These are phyloP conservation scores for Groenewaldozyma tartarivorans DNA, from an alignment of 805 yeast genomes.

Conservation along the genomic window DNA sequence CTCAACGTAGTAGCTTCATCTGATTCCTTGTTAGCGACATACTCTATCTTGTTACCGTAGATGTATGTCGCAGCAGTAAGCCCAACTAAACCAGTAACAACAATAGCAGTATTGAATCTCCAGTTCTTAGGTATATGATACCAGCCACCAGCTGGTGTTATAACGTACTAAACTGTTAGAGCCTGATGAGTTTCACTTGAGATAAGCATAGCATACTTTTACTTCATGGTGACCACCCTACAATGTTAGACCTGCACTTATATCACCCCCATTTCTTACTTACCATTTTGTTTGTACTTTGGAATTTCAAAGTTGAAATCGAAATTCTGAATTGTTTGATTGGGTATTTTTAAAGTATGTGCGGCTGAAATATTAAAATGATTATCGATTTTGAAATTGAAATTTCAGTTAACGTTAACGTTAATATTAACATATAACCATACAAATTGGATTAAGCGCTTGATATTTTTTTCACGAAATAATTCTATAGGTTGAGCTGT, in stretches of 20 bases:
- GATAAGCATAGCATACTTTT: not conserved
- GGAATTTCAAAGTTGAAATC: too few relatives aligned
- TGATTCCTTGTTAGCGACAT: conserved; percentile 30
- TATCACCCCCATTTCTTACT: not conserved
- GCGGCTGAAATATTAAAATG: too few relatives aligned
- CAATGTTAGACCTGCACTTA: not conserved
- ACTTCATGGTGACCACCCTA: not conserved
- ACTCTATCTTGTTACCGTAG: conserved; percentile 31
- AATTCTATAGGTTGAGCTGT: too few relatives aligned
- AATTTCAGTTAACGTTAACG: too few relatives aligned
- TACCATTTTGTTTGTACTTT: not conserved
- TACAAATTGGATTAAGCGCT: too few relatives aligned
- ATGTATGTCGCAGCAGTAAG: conserved; percentile 27
- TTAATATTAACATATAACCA: too few relatives aligned
- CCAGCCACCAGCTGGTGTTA: conserved; percentile 51
- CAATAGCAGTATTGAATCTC: conserved; percentile 34
- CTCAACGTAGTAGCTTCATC: conserved; percentile 32
- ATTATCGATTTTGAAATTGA: too few relatives aligned
- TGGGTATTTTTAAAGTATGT: too few relatives aligned
- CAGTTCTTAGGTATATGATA: conserved; percentile 43
- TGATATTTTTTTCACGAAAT: too few relatives aligned
- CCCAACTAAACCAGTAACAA: conserved; percentile 32
- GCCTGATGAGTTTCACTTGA: not conserved
- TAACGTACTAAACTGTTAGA: conserved; percentile 16
- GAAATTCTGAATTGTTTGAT: too few relatives aligned